Conservation (phyloP, 108 stramenopile species). For the Nitzschia sp. region DNA sequence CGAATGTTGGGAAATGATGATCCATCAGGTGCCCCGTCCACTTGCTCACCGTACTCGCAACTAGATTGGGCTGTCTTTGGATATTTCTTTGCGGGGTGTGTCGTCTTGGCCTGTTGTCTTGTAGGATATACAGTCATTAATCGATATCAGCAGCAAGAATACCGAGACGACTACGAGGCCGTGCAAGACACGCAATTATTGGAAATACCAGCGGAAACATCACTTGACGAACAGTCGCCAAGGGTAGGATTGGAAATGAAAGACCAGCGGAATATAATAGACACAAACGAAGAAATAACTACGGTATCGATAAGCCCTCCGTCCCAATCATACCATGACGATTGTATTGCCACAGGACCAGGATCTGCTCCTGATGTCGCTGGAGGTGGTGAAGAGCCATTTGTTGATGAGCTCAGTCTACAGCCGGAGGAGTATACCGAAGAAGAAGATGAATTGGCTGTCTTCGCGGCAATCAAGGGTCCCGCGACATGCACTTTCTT, state of each 20-base stretch:
- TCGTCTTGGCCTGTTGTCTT: slow-evolving; percentile 39
- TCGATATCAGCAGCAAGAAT: slow-evolving; percentile 7
- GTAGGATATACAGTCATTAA: slow-evolving; percentile 33
- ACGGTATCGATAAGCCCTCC: background rate
- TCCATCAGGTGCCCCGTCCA: background rate
- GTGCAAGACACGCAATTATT: background rate
- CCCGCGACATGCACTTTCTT: slow-evolving; percentile 42
- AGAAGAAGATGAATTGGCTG: slow-evolving; percentile 11
- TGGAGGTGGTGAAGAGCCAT: background rate
- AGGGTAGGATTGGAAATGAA: slow-evolving; percentile 30
- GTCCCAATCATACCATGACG: background rate
- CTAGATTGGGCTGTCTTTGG: slow-evolving; percentile 44
- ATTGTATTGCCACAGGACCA: background rate
- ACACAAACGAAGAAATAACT: background rate
- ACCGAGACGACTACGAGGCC: slow-evolving; percentile 21
- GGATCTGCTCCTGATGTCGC: background rate
- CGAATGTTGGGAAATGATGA: background rate
- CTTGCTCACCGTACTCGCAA: slow-evolving; percentile 28
- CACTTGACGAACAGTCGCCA: slow-evolving; percentile 5
- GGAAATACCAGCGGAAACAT: too few relatives aligned
- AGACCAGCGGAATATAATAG: background rate
- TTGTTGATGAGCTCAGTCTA: background rate
- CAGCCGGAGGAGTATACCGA: slow-evolving; percentile 9
- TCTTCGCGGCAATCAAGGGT: slow-evolving; percentile 27
- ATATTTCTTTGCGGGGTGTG: slow-evolving; percentile 41